Evolutionary conservation across 2,329 filamentous ascomycete species (phyloP).

Genomic region (Xylaria arbuscula): DNA sequence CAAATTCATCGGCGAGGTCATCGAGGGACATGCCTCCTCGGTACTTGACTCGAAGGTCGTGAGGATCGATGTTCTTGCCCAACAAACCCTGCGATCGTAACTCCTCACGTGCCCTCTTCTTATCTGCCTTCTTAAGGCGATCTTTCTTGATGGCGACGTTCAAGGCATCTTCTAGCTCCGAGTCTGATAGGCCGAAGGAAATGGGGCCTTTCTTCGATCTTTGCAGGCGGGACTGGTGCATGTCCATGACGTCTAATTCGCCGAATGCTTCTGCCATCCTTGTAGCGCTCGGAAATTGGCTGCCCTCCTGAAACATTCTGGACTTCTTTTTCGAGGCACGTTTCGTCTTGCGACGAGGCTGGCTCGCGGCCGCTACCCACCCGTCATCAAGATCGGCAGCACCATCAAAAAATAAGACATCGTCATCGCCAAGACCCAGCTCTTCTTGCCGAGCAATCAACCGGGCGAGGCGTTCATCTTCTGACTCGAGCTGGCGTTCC

Average conservation of each 20-base stretch:
- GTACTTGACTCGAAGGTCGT: conserved; percentile 77
- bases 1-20: conserved; percentile 78
- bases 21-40: conserved; percentile 75
- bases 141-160: conserved; percentile 73
- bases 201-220: conserved; percentile 72
- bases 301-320: conserved; percentile 45
- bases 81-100: conserved; percentile 74
- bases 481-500: conserved; percentile 51
- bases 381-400: conserved; percentile 55
- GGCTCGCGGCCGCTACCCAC: conserved; percentile 45
- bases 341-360: conserved; percentile 47
- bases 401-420: conserved; percentile 67
- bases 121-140: conserved; percentile 75
- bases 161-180: conserved; percentile 72
- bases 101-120: conserved; percentile 76
- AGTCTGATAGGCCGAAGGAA: conserved; percentile 70
- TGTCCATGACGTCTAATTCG: conserved; percentile 88
- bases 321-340: conserved; percentile 42
- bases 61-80: conserved; percentile 65
- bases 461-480: conserved; percentile 71
- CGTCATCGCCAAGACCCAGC: conserved; percentile 69
- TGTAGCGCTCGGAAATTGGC: conserved; percentile 55
- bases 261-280: conserved; percentile 64
- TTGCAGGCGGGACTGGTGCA: conserved; percentile 74
- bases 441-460: conserved; percentile 71